Conservation (phyloP, 331 rosid species). For the Arachis monticola region DNA sequence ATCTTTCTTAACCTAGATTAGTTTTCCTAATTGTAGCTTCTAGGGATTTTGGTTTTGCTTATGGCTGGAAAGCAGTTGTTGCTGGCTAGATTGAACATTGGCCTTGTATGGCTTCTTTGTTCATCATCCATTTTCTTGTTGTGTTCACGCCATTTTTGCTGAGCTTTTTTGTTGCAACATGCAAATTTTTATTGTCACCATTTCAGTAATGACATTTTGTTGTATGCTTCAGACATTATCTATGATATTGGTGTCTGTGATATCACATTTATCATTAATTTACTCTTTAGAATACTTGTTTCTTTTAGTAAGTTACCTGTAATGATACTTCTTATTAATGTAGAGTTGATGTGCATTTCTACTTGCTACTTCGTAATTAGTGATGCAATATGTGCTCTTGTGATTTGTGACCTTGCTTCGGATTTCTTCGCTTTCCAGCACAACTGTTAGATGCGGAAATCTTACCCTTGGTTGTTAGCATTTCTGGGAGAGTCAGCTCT, state of each 20-base stretch:
- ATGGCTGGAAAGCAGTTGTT: conserved; percentile 1
- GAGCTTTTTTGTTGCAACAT: not conserved
- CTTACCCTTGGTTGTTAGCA: conserved; percentile 82
- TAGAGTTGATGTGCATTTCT: not conserved
- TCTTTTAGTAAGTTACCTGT: not conserved
- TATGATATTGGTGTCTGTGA: conserved; percentile 23
- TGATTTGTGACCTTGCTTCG: conserved; percentile 33
- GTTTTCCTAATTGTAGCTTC: conserved; percentile 23
- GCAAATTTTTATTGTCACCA: not conserved
- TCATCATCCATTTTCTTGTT: not conserved
- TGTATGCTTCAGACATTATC: not conserved
- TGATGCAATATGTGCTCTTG: conserved; percentile 10
- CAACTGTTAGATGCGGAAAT: conserved; percentile 80
- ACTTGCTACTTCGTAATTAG: not conserved
- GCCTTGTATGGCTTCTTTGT: conserved; percentile 14
- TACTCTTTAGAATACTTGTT: too few species aligned
- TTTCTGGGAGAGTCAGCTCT: conserved; percentile 90
- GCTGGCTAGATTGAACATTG: not conserved
- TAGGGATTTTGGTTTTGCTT: conserved; percentile 16
- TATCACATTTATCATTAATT: not conserved
- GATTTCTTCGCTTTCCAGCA: conserved; percentile 63
- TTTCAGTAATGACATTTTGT: not conserved
- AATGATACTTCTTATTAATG: conserved; percentile 3
- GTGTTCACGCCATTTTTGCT: not conserved
- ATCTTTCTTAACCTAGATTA: conserved; percentile 3